These are phyloP conservation scores for Penicillium decumbens DNA, from an alignment of 2,329 filamentous ascomycete species.

Conservation along the genomic window DNA sequence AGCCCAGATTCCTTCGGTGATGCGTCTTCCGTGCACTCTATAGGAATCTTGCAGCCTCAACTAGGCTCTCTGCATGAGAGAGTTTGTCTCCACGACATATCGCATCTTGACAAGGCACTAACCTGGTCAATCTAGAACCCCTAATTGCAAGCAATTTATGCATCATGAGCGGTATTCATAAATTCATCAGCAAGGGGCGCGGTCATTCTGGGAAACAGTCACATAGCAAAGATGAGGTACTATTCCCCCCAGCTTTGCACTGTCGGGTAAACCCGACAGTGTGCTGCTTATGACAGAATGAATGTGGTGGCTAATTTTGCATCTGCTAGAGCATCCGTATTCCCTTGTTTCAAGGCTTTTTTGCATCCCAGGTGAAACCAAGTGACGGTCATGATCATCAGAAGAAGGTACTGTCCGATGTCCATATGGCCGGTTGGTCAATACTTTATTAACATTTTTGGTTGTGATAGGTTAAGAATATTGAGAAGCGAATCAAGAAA, in stretches of 20 bases:
- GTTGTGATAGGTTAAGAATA: constrained; percentile 45
- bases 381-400: constrained; percentile 28
- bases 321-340: constrained; percentile 20
- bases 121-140: constrained; percentile 5
- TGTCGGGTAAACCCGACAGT: neutral
- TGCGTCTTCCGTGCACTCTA: constrained; percentile 18
- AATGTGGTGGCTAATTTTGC: constrained; percentile 10
- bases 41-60: constrained; percentile 29
- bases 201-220: constrained; percentile 22
- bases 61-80: constrained; percentile 15
- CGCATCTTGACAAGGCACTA: constrained; percentile 9
- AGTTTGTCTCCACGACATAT: constrained; percentile 23
- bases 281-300: neutral
- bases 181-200: constrained; percentile 35
- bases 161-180: constrained; percentile 41
- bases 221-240: constrained; percentile 34
- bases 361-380: constrained; percentile 24
- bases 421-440: neutral
- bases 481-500: constrained; percentile 50
- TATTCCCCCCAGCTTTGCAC: neutral
- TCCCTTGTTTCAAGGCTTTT: constrained; percentile 31
- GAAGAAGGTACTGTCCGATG: constrained; percentile 31
- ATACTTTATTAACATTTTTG: constrained; percentile 10
- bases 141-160: neutral
- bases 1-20: constrained; percentile 23